Evolutionary conservation across 352 stramenopile species (phyloP), one percentile per base, ranked within the genome.

Genomic region (Pythium sp.): DNA sequence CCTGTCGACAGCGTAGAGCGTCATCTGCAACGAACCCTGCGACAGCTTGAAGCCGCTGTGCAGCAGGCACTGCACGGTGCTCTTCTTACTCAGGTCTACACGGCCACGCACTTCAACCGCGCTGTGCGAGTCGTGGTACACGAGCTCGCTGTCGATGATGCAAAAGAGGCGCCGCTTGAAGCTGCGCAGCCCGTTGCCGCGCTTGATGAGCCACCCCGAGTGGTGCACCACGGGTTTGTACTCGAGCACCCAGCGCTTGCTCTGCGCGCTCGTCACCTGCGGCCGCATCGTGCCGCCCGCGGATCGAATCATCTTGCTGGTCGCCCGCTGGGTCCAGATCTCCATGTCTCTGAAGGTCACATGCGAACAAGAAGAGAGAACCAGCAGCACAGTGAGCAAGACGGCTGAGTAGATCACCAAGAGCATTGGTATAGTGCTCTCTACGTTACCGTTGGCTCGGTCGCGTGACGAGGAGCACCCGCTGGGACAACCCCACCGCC

Each of bases 141-240:
- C 89, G 43, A 96, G 82, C 56, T 94, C 86, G 58, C 90, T 79
- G 68, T 93, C 88, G 49, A 94, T 76, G 68, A 96, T 91, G 73
- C 84, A 94, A 55, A 96, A 96, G 30, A 96, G 68, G 24, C 88
- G 85, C 24, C 88, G 85, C 70, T 96, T 96, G 72, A 94, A 96
- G 63, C 88, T 91, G 34, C 84, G 81, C 43, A 91, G 82, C 24
- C 85, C 88, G 53, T 90, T 78, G 32, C 82, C 88, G 22, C 86
- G 85, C 58, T 96, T 96, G 68, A 96, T 93, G 49, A 96, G 82
- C 88, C 88, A 96, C 11, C 88, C 88, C 30, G 88, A 96, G 66
- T 94, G 86, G 1, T 80, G 74, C 9, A 96, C 85, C 5, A 92
- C 76, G 1, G 87, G 87, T 57, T 94, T 94, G 78, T 94, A 94